Base-by-base conservation (phyloP, 148 eudicot species). In the Diospyros kaki region DNA sequence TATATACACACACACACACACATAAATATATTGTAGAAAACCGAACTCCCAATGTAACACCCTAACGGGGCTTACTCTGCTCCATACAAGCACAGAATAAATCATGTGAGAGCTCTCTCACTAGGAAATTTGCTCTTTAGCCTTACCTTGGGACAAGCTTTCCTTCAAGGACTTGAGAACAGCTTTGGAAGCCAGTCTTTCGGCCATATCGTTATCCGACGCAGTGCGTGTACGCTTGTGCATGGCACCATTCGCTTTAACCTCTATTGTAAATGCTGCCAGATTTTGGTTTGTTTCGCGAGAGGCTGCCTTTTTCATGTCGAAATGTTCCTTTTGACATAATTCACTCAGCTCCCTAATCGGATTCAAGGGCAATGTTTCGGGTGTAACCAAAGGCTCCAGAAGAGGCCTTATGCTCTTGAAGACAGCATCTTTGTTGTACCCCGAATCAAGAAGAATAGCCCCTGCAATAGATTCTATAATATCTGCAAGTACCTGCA, bases 401-500 rank as follows among this genome's bases (percentile, higher is more conserved):
- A 94, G 75, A 11, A 92, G 88, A 39, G 92, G 98, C 64, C 74
- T 72, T 72, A 92, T 85, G 64, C 91, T 83, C 14, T 80, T 66
- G 38, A 85, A 84, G 66, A 92, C 92, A 9, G 17, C 72, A 3
- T 84, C 90, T 72, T 89, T 87, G 74, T 84, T 69, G 74, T 81
- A 86, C 4, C 96, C 91, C 0, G 94, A 94, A 73, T 94, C 97
- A 2, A 94, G 83, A 11, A 88, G 78, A 41, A 92, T 90, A 1
- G 98, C 98, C 12, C 98, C 98, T 1, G 97, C 98, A 58, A 94
- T 61, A 52, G 98, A 94, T 77, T 94, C 98, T 58, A 94, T 89
- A 1, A 94, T 74, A 67, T 94, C 98, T 15, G 91, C 98, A 44
- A 92, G 79, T 7, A 90, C 98, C 98, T 94, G 83, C 5, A 70